Evolutionary conservation across 495 filamentous ascomycete species (phyloP), one percentile per base, ranked within the genome.

Genomic region (Astrothelium subdiscretum): DNA sequence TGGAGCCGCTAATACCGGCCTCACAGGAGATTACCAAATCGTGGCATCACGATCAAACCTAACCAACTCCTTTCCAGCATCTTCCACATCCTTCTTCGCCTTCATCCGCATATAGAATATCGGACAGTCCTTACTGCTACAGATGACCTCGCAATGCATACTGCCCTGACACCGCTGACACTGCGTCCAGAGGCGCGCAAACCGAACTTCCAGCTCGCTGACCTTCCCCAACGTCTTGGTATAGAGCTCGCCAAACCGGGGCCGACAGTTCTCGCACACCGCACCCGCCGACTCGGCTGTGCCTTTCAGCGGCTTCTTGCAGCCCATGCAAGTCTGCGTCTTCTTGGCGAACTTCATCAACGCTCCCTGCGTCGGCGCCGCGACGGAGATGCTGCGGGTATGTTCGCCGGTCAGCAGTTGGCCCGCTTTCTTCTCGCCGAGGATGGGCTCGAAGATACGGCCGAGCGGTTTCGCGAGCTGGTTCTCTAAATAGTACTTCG

Each of bases 31-130:
- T 24, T 54, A 86, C 83, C 83, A 86, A 48, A 80, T 74, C 57
- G 78, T 81, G 43, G 76, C 78, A 74, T 96, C 94, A 66, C 83
- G 82, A 79, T 98, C 94, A 77, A 97, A 99, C 70, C 94, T 78
- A 71, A 80, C 81, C 69, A 97, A 67, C 71, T 99, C 95, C 79
- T 89, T 96, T 63, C 91, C 91, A 2, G 83, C 85, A 78, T 99
- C 94, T 73, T 97, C 91, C 48, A 97, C 85, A 72, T 99, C 94
- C 78, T 97, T 99, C 84, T 96, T 96, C 29, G 91, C 92, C 78
- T 99, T 99, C 94, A 99, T 99, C 3, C 94, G 87, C 94, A 97
- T 99, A 71, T 99, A 99, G 76, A 97, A 99, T 66, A 99, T 99
- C 3, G 94, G 94, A 70, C 94, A 99, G 76, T 99, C 94, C 70